Evolutionary conservation across 140 eudicot genomes (phyloP).

Genomic region (Bidens hawaiensis): DNA sequence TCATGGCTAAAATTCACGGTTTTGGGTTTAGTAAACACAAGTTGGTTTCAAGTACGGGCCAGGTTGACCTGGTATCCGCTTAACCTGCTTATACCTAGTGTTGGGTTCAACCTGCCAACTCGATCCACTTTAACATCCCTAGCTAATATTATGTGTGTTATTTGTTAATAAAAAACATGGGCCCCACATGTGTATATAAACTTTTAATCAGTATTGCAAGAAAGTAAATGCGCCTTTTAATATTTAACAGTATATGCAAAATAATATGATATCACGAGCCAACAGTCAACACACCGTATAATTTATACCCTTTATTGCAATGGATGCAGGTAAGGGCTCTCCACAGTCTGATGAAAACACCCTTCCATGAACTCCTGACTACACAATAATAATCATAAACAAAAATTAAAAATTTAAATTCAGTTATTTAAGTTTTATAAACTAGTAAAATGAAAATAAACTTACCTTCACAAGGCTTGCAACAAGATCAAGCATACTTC

Average conservation of each 20-base stretch:
- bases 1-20: no score
- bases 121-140: not conserved
- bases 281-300: slow-evolving; percentile 50
- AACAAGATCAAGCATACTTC: slow-evolving; percentile 88
- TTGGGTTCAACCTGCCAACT: not conserved
- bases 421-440: not conserved
- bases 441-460: not conserved
- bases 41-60: no score
- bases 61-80: no score
- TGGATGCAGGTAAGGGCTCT: slow-evolving; percentile 73
- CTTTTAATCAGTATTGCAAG: slow-evolving; percentile 4
- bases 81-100: no score
- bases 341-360: slow-evolving; percentile 72
- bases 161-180: not conserved
- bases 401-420: no score
- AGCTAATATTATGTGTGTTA: not conserved
- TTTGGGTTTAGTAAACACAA: no score
- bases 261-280: not conserved
- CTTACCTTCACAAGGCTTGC: slow-evolving; percentile 84
- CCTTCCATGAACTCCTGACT: slow-evolving; percentile 93
- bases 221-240: not conserved
- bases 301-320: slow-evolving; percentile 70
- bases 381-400: not conserved
- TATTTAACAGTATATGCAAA: not conserved
- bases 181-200: not conserved